Evolutionary conservation across 2,329 filamentous ascomycete genomes (phyloP), one percentile per base, ranked within the genome.

Genomic region (Paecilomyces formosus): DNA sequence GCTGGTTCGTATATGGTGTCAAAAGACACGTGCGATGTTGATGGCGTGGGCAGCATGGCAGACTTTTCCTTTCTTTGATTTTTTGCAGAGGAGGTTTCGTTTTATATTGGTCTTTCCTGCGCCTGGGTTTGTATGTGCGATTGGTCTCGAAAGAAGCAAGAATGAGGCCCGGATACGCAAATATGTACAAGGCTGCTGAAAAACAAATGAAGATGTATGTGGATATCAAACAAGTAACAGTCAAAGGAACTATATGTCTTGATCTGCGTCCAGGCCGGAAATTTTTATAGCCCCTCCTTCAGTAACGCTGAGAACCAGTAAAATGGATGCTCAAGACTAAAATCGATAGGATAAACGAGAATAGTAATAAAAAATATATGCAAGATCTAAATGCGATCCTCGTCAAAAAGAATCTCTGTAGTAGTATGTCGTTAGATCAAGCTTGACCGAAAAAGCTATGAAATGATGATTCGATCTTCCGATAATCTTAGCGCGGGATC

Each of bases 1-100:
- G 93, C 88, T 35, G 94, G 94, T 71, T 97, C 92, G 76, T 99
- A 99, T 65, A 97, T 87, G 57, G 88, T 86, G 72, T 90, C 85
- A 76, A 92, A 96, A 57, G 88, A 85, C 60, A 97, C 90, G 77
- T 99, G 94, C 22, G 89, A 89, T 2, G 94, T 99, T 59, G 90
- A 90, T 13, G 94, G 94, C 0, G 94, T 99, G 9, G 93, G 92
- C 28, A 99, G 85, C 92, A 97, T 96, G 30, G 31, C 57, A 13
- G n/a, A n/a, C n/a, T n/a, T n/a, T 39, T n/a, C 30, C 57, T 28
- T 31, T 31, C 11, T 31, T 11, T 31, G 30, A n/a, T n/a, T 31
- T 9, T 2, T 8, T 31, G 8, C 11, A 12, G 30, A 31, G 8
- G n/a, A 8, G 13, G 8, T 45, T 18, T 21, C 15, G 15, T 18